A percentile compares a stretch with the other conserved stretches of the same genome.
Conservation (phyloP, 2,329 filamentous ascomycete genomes). For the Coniochaeta ligniaria region DNA sequence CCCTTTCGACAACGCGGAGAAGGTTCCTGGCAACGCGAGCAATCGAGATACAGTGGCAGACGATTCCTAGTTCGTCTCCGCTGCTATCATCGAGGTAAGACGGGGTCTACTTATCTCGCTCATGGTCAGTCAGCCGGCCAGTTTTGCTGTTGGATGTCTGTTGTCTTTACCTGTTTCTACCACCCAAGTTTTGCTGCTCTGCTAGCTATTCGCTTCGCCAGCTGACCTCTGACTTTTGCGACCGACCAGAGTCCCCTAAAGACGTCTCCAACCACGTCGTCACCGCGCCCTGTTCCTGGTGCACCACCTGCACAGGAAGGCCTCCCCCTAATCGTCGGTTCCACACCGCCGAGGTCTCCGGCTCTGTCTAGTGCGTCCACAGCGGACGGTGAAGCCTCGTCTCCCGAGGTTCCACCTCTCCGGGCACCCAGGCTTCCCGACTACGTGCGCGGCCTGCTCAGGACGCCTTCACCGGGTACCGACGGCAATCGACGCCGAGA, state of each 20-base stretch:
- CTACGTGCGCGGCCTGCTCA: slow-evolving; percentile 45
- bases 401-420: slow-evolving; percentile 49
- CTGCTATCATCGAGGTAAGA: slow-evolving; percentile 52
- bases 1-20: neutral
- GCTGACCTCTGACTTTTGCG: slow-evolving; percentile 4
- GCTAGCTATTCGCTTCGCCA: slow-evolving; percentile 2
- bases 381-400: slow-evolving; percentile 48
- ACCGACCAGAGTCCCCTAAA: slow-evolving; percentile 32
- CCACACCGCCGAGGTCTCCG: slow-evolving; percentile 36
- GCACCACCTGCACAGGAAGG: slow-evolving; percentile 51
- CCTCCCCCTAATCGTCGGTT: slow-evolving; percentile 21
- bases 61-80: slow-evolving; percentile 52
- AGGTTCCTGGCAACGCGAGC: slow-evolving; percentile 8
- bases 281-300: slow-evolving; percentile 48
- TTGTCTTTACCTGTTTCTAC: slow-evolving; percentile 9
- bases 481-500: slow-evolving; percentile 20
- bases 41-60: slow-evolving; percentile 51
- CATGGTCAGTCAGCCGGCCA: slow-evolving; percentile 1
- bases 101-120: slow-evolving; percentile 4
- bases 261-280: slow-evolving; percentile 46
- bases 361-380: slow-evolving; percentile 57
- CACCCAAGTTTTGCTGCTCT: slow-evolving; percentile 2
- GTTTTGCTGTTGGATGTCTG: neutral
- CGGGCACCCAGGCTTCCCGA: slow-evolving; percentile 51
- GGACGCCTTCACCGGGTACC: slow-evolving; percentile 38